phyloP scores from a whole-genome alignment of 2,329 filamentous ascomycete species.

The Microascus cirrosus region DNA sequence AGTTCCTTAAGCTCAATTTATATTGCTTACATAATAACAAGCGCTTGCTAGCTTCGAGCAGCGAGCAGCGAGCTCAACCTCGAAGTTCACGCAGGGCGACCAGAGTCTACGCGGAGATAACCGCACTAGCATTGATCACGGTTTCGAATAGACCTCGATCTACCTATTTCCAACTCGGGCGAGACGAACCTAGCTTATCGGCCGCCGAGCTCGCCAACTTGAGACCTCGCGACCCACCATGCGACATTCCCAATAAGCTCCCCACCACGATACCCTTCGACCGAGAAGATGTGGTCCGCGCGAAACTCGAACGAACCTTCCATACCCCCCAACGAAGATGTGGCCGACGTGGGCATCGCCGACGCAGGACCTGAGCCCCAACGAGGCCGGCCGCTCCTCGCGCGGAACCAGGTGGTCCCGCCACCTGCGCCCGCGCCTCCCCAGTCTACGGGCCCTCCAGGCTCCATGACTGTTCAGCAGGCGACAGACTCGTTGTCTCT shows the following conservation, averaged over 20 bases:
- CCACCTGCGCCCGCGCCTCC: slow-evolving; percentile 12
- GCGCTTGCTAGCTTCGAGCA: background rate
- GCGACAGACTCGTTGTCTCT: slow-evolving; percentile 62
- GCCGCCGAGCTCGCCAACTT: background rate
- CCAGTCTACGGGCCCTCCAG: background rate
- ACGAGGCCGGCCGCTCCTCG: slow-evolving; percentile 1
- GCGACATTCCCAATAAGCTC: background rate
- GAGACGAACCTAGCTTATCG: background rate
- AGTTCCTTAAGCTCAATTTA: background rate
- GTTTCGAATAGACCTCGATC: background rate
- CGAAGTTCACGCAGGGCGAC: background rate
- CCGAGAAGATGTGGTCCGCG: slow-evolving; percentile 1
- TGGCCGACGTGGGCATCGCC: slow-evolving; percentile 28
- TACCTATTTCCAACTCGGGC: background rate
- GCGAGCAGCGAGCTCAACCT: background rate
- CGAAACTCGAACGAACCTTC: slow-evolving; percentile 10
- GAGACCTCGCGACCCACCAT: background rate
- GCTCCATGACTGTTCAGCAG: slow-evolving; percentile 13
- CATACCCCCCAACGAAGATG: slow-evolving; percentile 19
- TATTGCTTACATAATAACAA: background rate
- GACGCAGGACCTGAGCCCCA: slow-evolving; percentile 6
- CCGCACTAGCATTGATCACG: background rate
- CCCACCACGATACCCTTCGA: background rate
- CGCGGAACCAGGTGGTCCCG: slow-evolving; percentile 19
- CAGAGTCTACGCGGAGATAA: background rate